Conservation (phyloP, 2,329 filamentous ascomycete species). For the Venturia carpophila region DNA sequence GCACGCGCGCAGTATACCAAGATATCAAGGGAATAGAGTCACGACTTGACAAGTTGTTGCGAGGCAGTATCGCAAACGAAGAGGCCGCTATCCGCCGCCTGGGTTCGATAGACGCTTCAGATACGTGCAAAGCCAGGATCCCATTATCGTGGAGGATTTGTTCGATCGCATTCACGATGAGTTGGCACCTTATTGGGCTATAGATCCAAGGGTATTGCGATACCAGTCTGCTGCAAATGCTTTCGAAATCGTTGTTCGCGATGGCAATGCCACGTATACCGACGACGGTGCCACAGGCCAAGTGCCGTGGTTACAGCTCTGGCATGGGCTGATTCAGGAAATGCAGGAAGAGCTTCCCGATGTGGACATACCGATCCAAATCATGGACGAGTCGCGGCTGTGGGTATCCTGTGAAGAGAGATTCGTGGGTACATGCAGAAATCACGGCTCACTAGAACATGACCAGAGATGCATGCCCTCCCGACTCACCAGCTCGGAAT, state of each 20-base stretch:
- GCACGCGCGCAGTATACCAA: conserved; percentile 1
- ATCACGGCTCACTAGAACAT: conserved; percentile 35
- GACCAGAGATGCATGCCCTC: conserved; percentile 35
- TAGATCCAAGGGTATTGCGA: conserved; percentile 36
- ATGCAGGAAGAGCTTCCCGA: conserved; percentile 20
- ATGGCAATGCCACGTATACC: conserved; percentile 31
- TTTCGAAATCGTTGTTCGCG: conserved; percentile 35
- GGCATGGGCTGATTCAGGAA: conserved; percentile 30
- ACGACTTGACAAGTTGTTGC: conserved; percentile 31
- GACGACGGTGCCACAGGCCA: conserved; percentile 26
- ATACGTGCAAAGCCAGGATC: conserved; percentile 36
- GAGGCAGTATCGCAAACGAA: conserved; percentile 35
- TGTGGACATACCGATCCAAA: conserved; percentile 21
- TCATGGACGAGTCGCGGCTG: conserved; percentile 21
- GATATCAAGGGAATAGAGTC: background rate
- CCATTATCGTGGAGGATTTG: conserved; percentile 42
- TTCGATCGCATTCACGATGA: conserved; percentile 47
- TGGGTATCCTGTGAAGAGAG: conserved; percentile 21
- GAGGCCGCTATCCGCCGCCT: conserved; percentile 44
- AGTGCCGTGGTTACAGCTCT: conserved; percentile 34
- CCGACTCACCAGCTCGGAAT: conserved; percentile 32
- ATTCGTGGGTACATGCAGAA: conserved; percentile 30
- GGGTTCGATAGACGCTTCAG: conserved; percentile 42
- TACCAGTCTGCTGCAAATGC: conserved; percentile 33
- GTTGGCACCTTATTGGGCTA: conserved; percentile 42